Evolutionary conservation across 768 basidiomycete species (phyloP).

Genomic region (Phylloporus arenicola): DNA sequence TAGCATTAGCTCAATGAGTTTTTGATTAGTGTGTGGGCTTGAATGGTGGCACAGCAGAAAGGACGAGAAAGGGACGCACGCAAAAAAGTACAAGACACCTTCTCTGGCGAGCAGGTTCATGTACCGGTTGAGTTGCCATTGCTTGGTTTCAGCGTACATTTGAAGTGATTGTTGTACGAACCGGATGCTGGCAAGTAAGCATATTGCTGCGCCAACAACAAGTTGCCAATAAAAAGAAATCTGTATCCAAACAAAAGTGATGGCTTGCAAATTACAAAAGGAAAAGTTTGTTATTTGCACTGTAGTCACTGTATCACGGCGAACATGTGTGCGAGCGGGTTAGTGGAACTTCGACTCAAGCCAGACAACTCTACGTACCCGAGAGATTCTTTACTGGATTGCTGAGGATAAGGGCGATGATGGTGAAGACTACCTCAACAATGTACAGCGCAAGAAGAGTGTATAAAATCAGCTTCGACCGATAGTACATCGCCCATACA

Average conservation of each 20-base stretch:
- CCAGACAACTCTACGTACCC: no score
- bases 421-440: neutral
- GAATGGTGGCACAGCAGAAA: neutral
- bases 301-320: neutral
- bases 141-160: neutral
- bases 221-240: neutral
- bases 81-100: no score
- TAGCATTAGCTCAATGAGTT: no score
- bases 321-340: no score
- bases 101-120: neutral
- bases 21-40: no score
- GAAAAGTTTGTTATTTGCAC: neutral
- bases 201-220: neutral
- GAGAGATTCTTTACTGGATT: no score
- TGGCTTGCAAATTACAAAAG: neutral
- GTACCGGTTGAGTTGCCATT: neutral
- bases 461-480: no score
- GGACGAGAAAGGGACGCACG: no score
- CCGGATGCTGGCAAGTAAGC: neutral
- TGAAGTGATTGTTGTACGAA: neutral
- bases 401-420: neutral
- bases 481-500: no score
- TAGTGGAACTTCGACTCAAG: no score
- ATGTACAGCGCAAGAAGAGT: no score
- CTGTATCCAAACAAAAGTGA: neutral